Base-by-base conservation (phyloP, 2,329 filamentous ascomycete genomes). In the Ramichloridium luteum region DNA sequence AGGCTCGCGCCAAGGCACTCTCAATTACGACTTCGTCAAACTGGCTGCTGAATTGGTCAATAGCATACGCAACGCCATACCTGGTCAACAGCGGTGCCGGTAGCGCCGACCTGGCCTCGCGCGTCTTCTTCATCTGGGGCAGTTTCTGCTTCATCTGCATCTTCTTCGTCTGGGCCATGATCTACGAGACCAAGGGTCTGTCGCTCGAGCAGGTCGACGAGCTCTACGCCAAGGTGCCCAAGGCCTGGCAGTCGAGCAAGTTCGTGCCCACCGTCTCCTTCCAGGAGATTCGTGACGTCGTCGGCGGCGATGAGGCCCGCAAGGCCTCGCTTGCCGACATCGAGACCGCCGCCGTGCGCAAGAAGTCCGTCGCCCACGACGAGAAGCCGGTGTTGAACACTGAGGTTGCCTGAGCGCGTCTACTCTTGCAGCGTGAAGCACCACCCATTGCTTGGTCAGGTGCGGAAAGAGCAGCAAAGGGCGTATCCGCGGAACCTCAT, bases 161-260 rank as follows among this genome's bases (percentile, higher is more conserved):
- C 39, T 41, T 60, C 40, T 64, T 62, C 46, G 55, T 59, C 28
- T 62, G 47, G 48, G 35, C 32, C 27, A 35, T 50, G 32, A 46
- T 93, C 49, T 88, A 88, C 52, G 84, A 90, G 64, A 93, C 84
- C 36, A 92, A 92, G 67, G 81, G 80, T 11, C 68, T 86, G 9
- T 75, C 72, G 0, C 70, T 92, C 14, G 84, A 93, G 57, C 72
- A 92, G 58, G 77, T 93, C 35, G 82, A 93, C 50, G 72, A 83
- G 60, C 58, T 88, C 29, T 88, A 86, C 55, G 60, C 59, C 13
- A 78, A 81, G 54, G 68, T 78, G 16, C 51, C 49, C 5, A 56
- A 62, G 25, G 77, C 77, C 2, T 67, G 72, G 55, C 56, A 74
- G 41, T 74, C 67, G 3, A 55, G 51, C 4, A 46, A 54, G 9